These are phyloP conservation scores for Ceratonia siliqua DNA, from an alignment of 306 rosid genomes.

Conservation along the genomic window DNA sequence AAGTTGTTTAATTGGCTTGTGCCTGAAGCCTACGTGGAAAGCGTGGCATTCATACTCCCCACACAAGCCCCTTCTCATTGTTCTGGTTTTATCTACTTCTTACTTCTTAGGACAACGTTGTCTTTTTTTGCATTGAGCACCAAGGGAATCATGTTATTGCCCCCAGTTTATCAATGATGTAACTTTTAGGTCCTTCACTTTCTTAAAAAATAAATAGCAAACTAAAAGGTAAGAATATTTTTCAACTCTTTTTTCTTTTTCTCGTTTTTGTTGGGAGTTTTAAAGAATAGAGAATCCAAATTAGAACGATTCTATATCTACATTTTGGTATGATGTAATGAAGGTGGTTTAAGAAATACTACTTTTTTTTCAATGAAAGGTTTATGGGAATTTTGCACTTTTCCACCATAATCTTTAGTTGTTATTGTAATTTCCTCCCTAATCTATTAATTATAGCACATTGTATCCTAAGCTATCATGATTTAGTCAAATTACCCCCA, in stretches of 20 bases:
- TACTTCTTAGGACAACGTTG: background rate
- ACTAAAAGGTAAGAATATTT: background rate
- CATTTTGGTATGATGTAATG: background rate
- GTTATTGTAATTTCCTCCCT: too few species aligned
- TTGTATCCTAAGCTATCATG: too few species aligned
- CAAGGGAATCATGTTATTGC: background rate
- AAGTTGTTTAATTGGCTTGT: constrained; percentile 11
- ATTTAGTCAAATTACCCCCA: too few species aligned
- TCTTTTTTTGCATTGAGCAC: background rate
- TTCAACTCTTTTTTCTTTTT: background rate
- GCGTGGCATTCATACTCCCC: constrained; percentile 45
- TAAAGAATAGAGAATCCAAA: background rate
- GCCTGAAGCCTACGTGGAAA: constrained; percentile 38
- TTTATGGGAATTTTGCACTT: too few species aligned
- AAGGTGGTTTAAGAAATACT: too few species aligned
- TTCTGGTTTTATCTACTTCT: background rate
- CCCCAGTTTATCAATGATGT: background rate
- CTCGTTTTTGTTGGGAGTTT: background rate
- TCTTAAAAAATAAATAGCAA: background rate
- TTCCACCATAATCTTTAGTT: too few species aligned
- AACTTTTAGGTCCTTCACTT: background rate
- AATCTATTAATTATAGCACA: too few species aligned
- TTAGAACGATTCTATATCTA: background rate
- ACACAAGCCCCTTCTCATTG: constrained; percentile 21
- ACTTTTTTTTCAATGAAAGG: too few species aligned